Evolutionary conservation across 164 flowering plant species (phyloP).

Genomic region (Magnolia sinica): DNA sequence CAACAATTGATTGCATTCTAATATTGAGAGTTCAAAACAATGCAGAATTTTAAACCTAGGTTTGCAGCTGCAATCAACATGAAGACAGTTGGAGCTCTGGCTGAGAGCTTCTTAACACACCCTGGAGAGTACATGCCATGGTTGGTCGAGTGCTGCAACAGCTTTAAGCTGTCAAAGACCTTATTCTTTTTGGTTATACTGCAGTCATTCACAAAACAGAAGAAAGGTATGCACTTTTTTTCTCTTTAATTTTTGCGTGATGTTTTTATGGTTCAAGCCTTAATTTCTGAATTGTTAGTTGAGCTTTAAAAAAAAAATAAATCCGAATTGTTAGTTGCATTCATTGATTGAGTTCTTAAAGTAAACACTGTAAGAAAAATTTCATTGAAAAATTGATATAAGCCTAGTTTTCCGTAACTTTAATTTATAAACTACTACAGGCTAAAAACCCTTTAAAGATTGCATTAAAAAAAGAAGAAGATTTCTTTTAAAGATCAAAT

Average conservation of each 20-base stretch:
- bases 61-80: slow-evolving; percentile 43
- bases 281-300: background rate
- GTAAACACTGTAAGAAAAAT: background rate
- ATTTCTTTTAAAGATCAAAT: too few relatives aligned
- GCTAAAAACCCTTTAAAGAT: too few relatives aligned
- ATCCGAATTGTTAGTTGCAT: background rate
- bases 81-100: slow-evolving; percentile 49
- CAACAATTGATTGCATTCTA: background rate
- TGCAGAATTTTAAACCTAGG: slow-evolving; percentile 46
- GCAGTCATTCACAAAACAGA: slow-evolving; percentile 44
- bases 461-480: too few relatives aligned
- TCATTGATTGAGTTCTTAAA: background rate
- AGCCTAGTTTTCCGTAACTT: too few relatives aligned
- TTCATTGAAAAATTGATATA: background rate
- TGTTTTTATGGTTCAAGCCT: background rate
- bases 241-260: background rate
- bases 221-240: slow-evolving; percentile 19
- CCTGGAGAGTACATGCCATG: slow-evolving; percentile 52
- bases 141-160: slow-evolving; percentile 48
- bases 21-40: background rate
- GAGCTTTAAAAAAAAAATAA: too few relatives aligned
- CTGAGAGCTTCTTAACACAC: slow-evolving; percentile 35
- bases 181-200: slow-evolving; percentile 55
- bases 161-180: slow-evolving; percentile 49
- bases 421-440: too few relatives aligned